phyloP scores from a whole-genome alignment of 257 asterid species.

The Ophiorrhiza pumila region DNA sequence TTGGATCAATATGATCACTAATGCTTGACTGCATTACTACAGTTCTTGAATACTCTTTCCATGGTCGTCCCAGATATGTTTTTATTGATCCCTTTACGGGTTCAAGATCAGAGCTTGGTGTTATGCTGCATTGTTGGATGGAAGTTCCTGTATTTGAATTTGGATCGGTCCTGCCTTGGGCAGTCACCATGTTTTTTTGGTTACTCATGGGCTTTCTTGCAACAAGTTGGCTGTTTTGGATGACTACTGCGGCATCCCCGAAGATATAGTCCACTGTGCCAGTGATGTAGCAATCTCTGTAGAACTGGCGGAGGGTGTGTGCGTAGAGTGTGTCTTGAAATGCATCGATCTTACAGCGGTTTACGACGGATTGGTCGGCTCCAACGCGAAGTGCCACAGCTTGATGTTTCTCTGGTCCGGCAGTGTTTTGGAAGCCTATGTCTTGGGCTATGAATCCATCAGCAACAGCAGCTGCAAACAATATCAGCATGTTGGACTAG shows the following conservation, averaged over 20 bases:
- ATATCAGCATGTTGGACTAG: background rate
- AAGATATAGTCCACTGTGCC: conserved; percentile 32
- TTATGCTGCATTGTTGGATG: conserved; percentile 18
- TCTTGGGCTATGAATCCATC: conserved; percentile 32
- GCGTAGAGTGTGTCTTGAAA: conserved; percentile 26
- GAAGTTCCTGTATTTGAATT: conserved; percentile 17
- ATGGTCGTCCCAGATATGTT: conserved; percentile 25
- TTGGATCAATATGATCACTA: conserved; percentile 20
- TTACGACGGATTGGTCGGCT: conserved; percentile 18
- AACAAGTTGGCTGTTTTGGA: conserved; percentile 17
- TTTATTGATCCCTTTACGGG: conserved; percentile 12
- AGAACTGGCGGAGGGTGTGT: conserved; percentile 26
- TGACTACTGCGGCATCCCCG: conserved; percentile 25
- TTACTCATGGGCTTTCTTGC: conserved; percentile 14
- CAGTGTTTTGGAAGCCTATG: conserved; percentile 22
- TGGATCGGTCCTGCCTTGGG: conserved; percentile 24
- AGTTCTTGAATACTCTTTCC: conserved; percentile 25
- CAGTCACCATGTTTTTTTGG: conserved; percentile 22
- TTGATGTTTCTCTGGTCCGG: conserved; percentile 25
- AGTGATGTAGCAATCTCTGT: conserved; percentile 22
- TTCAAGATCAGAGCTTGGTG: conserved; percentile 12
- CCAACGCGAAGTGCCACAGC: conserved; percentile 27
- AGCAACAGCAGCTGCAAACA: conserved; percentile 14
- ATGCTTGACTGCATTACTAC: conserved; percentile 17
- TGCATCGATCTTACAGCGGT: conserved; percentile 22